Evolutionary conservation across 2,329 filamentous ascomycete species (phyloP).

Genomic region (Nannizziopsis barbatae): DNA sequence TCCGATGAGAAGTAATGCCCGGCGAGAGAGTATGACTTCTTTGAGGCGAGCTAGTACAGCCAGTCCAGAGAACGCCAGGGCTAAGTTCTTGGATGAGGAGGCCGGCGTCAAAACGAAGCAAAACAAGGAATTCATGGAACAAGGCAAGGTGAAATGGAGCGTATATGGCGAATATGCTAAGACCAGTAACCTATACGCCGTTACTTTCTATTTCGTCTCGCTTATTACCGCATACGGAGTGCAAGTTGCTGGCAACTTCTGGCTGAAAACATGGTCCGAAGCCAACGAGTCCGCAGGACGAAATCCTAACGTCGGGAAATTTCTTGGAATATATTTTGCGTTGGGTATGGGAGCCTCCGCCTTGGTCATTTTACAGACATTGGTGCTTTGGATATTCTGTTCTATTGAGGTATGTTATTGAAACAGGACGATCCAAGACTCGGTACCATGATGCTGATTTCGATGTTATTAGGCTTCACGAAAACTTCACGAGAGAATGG

Average conservation of each 20-base stretch:
- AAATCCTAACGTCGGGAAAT: conserved; percentile 74
- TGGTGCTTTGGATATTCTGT: conserved; percentile 98
- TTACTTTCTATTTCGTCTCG: conserved; percentile 64
- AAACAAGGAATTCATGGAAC: conserved; percentile 75
- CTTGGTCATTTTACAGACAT: conserved; percentile 78
- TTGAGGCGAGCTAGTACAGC: conserved; percentile 82
- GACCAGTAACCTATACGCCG: conserved; percentile 79
- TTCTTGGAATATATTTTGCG: conserved; percentile 89
- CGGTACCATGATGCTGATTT: not conserved
- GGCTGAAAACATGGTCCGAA: conserved; percentile 91
- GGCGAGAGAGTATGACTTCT: conserved; percentile 60
- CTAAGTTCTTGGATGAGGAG: conserved; percentile 74
- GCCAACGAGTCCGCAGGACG: conserved; percentile 54
- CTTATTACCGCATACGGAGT: conserved; percentile 70
- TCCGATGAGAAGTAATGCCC: conserved; percentile 56
- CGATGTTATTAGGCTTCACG: conserved; percentile 57
- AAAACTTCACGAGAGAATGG: conserved; percentile 95
- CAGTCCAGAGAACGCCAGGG: conserved; percentile 75
- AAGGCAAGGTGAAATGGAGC: conserved; percentile 96
- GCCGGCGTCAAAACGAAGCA: conserved; percentile 67
- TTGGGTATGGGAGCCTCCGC: conserved; percentile 79
- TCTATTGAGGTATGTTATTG: conserved; percentile 66
- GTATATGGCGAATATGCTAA: conserved; percentile 93
- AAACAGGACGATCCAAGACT: not conserved
- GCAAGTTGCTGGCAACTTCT: conserved; percentile 73